A percentile compares a stretch with the other conserved stretches of the same genome.
Conservation (phyloP, 2,329 filamentous ascomycete species). For the Fusarium sterilihyphosum region DNA sequence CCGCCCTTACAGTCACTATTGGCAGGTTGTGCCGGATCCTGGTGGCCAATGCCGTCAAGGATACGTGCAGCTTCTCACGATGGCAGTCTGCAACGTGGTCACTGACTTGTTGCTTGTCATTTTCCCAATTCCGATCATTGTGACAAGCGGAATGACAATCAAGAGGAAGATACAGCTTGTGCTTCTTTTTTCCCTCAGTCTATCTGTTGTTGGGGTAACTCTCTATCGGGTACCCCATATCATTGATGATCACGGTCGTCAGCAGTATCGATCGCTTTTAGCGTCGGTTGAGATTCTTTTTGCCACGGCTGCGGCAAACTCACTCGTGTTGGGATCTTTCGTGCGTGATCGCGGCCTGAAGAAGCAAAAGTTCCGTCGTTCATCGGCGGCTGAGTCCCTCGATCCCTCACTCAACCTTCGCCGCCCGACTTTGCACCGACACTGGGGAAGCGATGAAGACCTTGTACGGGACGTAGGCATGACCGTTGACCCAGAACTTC, state of each 20-base stretch:
- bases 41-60: slow-evolving; percentile 87
- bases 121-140: slow-evolving; percentile 89
- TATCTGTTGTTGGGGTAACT: slow-evolving; percentile 82
- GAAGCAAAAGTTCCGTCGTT: slow-evolving; percentile 82
- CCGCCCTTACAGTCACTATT: slow-evolving; percentile 77
- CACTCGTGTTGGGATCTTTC: slow-evolving; percentile 90
- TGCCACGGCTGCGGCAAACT: slow-evolving; percentile 87
- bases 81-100: slow-evolving; percentile 88
- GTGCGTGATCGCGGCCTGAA: slow-evolving; percentile 90
- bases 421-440: slow-evolving; percentile 65
- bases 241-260: slow-evolving; percentile 74
- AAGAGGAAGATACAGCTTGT: slow-evolving; percentile 84
- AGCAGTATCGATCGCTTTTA: slow-evolving; percentile 88
- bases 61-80: slow-evolving; percentile 86
- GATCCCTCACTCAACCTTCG: slow-evolving; percentile 55
- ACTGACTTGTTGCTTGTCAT: slow-evolving; percentile 88
- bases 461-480: slow-evolving; percentile 84
- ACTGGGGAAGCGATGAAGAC: slow-evolving; percentile 93
- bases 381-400: slow-evolving; percentile 71
- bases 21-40: slow-evolving; percentile 87
- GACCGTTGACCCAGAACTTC: slow-evolving; percentile 65
- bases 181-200: slow-evolving; percentile 84
- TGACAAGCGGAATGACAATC: slow-evolving; percentile 78
- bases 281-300: slow-evolving; percentile 92
- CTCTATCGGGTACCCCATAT: slow-evolving; percentile 84